Conservation (phyloP, 805 yeast genomes). For the Isabelozyma rhagii region DNA sequence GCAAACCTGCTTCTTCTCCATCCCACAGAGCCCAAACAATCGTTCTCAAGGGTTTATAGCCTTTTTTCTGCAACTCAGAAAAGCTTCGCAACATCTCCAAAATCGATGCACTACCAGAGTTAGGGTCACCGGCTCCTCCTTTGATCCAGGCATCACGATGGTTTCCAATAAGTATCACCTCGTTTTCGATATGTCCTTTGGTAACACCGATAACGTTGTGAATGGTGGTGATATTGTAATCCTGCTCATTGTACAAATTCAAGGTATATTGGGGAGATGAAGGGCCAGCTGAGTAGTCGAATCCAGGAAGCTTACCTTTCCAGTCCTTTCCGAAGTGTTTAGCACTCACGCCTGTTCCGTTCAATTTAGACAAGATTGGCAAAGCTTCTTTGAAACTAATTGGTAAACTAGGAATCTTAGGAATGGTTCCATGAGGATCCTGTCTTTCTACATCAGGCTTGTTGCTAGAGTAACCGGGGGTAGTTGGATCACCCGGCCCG, state of each 20-base stretch:
- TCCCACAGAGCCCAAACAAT: slow-evolving; percentile 77
- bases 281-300: slow-evolving; percentile 55
- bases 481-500: slow-evolving; percentile 76
- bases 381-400: slow-evolving; percentile 59
- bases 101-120: slow-evolving; percentile 65
- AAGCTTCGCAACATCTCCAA: slow-evolving; percentile 63
- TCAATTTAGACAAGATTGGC: slow-evolving; percentile 57
- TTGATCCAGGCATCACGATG: slow-evolving; percentile 82
- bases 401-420: slow-evolving; percentile 69
- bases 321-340: slow-evolving; percentile 40
- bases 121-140: slow-evolving; percentile 80
- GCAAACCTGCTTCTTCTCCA: slow-evolving; percentile 68
- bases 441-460: slow-evolving; percentile 43
- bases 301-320: slow-evolving; percentile 39
- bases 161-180: slow-evolving; percentile 65
- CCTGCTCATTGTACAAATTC: slow-evolving; percentile 59
- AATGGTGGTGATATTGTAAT: slow-evolving; percentile 58
- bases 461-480: slow-evolving; percentile 64
- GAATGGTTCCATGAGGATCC: slow-evolving; percentile 51
- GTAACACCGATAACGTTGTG: slow-evolving; percentile 62
- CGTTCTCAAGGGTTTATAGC: slow-evolving; percentile 74
- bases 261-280: slow-evolving; percentile 34
- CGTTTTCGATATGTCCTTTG: slow-evolving; percentile 50
- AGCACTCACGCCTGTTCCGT: slow-evolving; percentile 50
- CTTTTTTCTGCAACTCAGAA: slow-evolving; percentile 47